phyloP scores from a whole-genome alignment of 768 basidiomycete species.

The Boletus speciosus region DNA sequence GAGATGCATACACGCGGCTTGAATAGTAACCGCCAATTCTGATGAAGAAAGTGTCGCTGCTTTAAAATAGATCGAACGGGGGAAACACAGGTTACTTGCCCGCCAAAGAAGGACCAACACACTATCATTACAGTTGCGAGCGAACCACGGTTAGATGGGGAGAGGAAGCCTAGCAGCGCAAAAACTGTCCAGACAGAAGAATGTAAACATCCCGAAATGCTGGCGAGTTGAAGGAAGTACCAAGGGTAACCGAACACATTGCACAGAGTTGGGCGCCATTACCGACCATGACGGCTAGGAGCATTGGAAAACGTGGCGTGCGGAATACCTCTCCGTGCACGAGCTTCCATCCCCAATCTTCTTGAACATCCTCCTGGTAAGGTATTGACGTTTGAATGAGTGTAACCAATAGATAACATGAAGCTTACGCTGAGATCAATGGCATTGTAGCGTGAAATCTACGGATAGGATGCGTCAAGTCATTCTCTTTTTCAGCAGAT shows the following conservation, averaged over 20 bases:
- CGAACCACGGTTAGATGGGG: conserved; percentile 92
- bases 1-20: conserved; percentile 71
- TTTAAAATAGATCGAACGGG: neutral
- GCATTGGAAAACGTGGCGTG: conserved; percentile 69
- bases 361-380: conserved; percentile 85
- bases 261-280: conserved; percentile 58
- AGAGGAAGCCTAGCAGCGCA: conserved; percentile 88
- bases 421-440: conserved; percentile 78
- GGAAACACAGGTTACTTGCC: conserved; percentile 40
- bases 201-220: conserved; percentile 3
- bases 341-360: conserved; percentile 98
- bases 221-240: conserved; percentile 35
- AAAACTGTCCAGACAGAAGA: conserved; percentile 53
- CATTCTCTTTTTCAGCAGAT: neutral
- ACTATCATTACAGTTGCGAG: conserved; percentile 68
- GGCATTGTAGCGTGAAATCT: conserved; percentile 74
- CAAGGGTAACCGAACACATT: conserved; percentile 86
- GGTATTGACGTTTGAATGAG: neutral
- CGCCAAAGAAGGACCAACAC: conserved; percentile 91
- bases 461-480: neutral
- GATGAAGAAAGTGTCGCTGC: neutral
- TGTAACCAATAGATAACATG: neutral
- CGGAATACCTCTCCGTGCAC: conserved; percentile 97
- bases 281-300: conserved; percentile 83
- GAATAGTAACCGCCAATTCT: conserved; percentile 90